Percentiles rank a stretch among this genome's conserved stretches.
phyloP scores from a whole-genome alignment of 75 land plant genomes.

The Isoetes taiwanensis region DNA sequence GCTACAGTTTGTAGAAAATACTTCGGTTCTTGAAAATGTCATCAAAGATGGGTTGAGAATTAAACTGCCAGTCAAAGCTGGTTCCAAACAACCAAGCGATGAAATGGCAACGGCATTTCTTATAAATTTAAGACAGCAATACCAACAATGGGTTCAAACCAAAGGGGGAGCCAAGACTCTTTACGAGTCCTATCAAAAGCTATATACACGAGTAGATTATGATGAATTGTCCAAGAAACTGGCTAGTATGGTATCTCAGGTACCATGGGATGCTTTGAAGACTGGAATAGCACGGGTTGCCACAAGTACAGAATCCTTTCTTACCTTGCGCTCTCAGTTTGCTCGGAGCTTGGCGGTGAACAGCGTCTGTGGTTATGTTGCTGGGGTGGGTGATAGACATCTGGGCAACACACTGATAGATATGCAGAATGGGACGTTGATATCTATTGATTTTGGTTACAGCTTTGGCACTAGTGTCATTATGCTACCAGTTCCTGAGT shows the following conservation, averaged over 20 bases:
- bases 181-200: slow-evolving; percentile 19
- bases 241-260: slow-evolving; percentile 12
- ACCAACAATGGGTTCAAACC: slow-evolving; percentile 27
- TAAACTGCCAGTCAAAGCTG: slow-evolving; percentile 13
- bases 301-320: slow-evolving; percentile 43
- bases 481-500: slow-evolving; percentile 39
- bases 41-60: slow-evolving; percentile 30
- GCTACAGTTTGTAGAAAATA: slow-evolving; percentile 44
- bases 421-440: slow-evolving; percentile 26
- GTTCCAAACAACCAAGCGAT: slow-evolving; percentile 11
- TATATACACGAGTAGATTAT: slow-evolving; percentile 24
- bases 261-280: slow-evolving; percentile 35
- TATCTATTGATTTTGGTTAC: slow-evolving; percentile 46
- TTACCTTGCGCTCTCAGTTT: slow-evolving; percentile 30
- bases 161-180: slow-evolving; percentile 19
- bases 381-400: slow-evolving; percentile 44
- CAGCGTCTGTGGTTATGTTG: slow-evolving; percentile 40
- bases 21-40: slow-evolving; percentile 31
- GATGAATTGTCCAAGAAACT: slow-evolving; percentile 22
- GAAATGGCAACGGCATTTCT: too few relatives aligned
- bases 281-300: slow-evolving; percentile 28
- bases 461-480: slow-evolving; percentile 46
- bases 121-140: slow-evolving; percentile 12
- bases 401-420: slow-evolving; percentile 34
- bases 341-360: slow-evolving; percentile 35